phyloP scores from a whole-genome alignment of 805 yeast genomes.

The Wickerhamiella hasegawae region DNA sequence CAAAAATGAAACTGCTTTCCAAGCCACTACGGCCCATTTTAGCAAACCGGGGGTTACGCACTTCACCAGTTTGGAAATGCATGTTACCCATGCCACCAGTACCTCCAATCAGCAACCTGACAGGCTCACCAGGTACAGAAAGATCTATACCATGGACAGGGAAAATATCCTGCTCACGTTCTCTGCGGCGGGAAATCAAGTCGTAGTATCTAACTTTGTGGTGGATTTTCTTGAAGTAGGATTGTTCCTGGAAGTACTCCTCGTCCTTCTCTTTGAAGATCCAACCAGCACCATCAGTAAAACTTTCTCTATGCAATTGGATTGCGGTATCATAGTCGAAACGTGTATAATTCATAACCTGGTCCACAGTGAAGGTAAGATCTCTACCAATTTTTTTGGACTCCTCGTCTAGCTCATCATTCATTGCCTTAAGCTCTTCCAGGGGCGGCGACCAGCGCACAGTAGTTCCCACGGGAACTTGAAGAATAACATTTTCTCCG shows the following conservation, averaged over 20 bases:
- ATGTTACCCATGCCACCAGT: constrained; percentile 91
- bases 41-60: constrained; percentile 82
- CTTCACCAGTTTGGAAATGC: constrained; percentile 73
- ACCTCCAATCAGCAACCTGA: constrained; percentile 67
- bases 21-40: constrained; percentile 63
- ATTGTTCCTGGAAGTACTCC: constrained; percentile 47
- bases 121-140: constrained; percentile 46
- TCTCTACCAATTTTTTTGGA: not conserved
- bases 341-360: constrained; percentile 12
- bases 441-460: constrained; percentile 41
- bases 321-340: constrained; percentile 12
- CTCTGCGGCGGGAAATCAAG: constrained; percentile 37
- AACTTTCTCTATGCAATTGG: constrained; percentile 50
- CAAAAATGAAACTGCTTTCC: constrained; percentile 55
- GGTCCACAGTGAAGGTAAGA: constrained; percentile 5
- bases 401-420: constrained; percentile 15
- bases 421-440: constrained; percentile 6
- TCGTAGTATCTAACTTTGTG: constrained; percentile 54
- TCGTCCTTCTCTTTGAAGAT: constrained; percentile 59
- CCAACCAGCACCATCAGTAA: constrained; percentile 74
- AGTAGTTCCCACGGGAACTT: constrained; percentile 85
- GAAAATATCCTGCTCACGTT: constrained; percentile 46
- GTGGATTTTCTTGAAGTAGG: constrained; percentile 50
- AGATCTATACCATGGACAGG: constrained; percentile 72
- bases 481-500: constrained; percentile 64